Percentiles rank a stretch among this genome's conserved stretches.
Evolutionary conservation across 192 early-diverging fungal species (phyloP).

Genomic region (Helicostylum pulchrum): DNA sequence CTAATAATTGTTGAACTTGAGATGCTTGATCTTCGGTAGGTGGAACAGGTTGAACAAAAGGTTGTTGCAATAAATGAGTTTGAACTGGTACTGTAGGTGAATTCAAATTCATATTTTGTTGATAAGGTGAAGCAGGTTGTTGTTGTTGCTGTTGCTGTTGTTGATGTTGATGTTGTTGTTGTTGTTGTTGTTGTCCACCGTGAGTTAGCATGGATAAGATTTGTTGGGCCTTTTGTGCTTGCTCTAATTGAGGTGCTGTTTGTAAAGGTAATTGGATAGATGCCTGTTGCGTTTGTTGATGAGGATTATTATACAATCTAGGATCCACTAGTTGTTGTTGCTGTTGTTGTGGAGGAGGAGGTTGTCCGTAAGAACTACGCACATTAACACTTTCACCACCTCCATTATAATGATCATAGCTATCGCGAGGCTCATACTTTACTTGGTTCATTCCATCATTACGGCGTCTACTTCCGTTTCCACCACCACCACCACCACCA

Average conservation of each 20-base stretch:
- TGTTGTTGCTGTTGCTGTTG: constrained; percentile 3
- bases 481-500: constrained; percentile 5
- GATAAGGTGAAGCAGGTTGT: background rate
- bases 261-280: background rate
- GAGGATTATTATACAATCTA: constrained; percentile 6
- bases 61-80: constrained; percentile 4
- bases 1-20: constrained; percentile 27
- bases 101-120: background rate
- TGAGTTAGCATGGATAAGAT: constrained; percentile 26
- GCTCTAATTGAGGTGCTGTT: constrained; percentile 16
- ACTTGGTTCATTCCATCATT: constrained; percentile 16
- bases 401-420: constrained; percentile 5
- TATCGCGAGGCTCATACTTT: background rate
- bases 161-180: constrained; percentile 3
- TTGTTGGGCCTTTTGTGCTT: constrained; percentile 33
- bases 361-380: background rate
- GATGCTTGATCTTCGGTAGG: constrained; percentile 18
- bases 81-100: constrained; percentile 9
- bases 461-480: constrained; percentile 23
- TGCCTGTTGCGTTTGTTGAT: background rate
- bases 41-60: constrained; percentile 17
- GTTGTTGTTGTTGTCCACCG: constrained; percentile 7
- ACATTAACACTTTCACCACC: constrained; percentile 18
- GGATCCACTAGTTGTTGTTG: background rate
- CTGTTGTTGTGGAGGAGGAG: background rate